Conservation (phyloP, 345 rosid genomes). For the Bretschneidera sinensis region DNA sequence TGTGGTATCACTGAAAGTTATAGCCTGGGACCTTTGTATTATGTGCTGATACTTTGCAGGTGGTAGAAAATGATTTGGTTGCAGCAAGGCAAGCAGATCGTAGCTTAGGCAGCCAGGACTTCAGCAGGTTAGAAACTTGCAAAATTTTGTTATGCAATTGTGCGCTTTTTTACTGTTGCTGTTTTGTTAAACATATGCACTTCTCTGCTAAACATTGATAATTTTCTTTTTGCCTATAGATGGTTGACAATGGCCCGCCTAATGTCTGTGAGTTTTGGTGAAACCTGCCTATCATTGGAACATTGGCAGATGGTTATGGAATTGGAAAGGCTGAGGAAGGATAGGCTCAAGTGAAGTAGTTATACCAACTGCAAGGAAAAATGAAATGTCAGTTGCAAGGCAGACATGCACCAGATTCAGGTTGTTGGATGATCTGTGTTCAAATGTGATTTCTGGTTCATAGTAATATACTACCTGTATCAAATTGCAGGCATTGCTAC, state of each 20-base stretch:
- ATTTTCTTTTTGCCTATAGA: slow-evolving; percentile 28
- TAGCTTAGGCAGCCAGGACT: slow-evolving; percentile 67
- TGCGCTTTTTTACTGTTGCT: not conserved
- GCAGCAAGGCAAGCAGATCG: slow-evolving; percentile 74
- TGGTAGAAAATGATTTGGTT: slow-evolving; percentile 77
- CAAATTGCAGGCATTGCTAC: too few species aligned
- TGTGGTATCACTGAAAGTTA: too few species aligned
- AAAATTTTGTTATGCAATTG: not conserved
- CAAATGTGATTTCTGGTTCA: not conserved
- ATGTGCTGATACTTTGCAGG: slow-evolving; percentile 27
- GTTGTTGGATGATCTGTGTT: not conserved
- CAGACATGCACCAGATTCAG: not conserved
- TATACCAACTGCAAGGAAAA: not conserved
- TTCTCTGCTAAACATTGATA: not conserved
- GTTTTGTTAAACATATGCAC: not conserved
- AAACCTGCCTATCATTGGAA: slow-evolving; percentile 51
- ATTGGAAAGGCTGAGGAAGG: slow-evolving; percentile 73
- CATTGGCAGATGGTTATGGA: slow-evolving; percentile 92
- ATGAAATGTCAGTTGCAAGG: too few species aligned
- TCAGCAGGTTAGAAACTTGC: slow-evolving; percentile 55
- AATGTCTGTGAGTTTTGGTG: slow-evolving; percentile 70
- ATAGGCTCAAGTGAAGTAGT: slow-evolving; percentile 45
- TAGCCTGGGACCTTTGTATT: not conserved
- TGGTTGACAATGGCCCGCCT: slow-evolving; percentile 86
- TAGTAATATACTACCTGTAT: too few species aligned